Evolutionary conservation across 129 eudicot species (phyloP), one percentile per base, ranked within the genome.

Genomic region (Artemisia argyi): DNA sequence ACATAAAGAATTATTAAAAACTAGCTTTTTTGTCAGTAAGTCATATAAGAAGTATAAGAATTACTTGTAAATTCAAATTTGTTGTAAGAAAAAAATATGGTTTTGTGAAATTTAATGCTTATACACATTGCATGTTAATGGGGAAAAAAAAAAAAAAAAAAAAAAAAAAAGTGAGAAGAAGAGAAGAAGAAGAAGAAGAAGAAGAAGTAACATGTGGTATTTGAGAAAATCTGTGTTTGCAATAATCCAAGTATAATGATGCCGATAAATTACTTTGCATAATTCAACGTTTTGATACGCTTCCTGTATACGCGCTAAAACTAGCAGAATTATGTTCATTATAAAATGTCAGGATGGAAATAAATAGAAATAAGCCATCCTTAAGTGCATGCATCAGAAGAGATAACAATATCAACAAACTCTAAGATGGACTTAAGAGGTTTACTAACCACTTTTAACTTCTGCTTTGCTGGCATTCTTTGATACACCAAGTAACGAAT

Each of bases 401-500:
- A 42, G 19, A 71, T 50, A 63, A 62, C 39, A 69, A 69, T 32
- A 50, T 60, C 46, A 39, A 69, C 52, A 76, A 32, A 16, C 64
- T 69, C 30, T 32, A 50, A 50, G 15, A 62, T 55, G 66, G 18
- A 71, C 51, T 4, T 61, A 44, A n/a, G 18, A 42, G 35, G 12
- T 57, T 15, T 63, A 82, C 98, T 87, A 51, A 92, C 98, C 96
- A 74, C 92, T 92, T 76, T 92, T 92, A 56, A 92, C 89, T 28
- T 92, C 98, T 52, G 98, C 67, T 81, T 92, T 92, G 87, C 86
- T 87, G 49, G 98, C 78, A 80, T 78, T 87, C 80, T 84, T 83
- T 49, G 98, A 84, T 19, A 92, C 96, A 58, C 96, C 95, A 65
- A 92, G 98, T 59, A 89, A 72, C 57, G 91, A 72, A 80, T 92